Percentiles rank a stretch among this genome's conserved stretches.
phyloP scores from a whole-genome alignment of 257 asterid genomes.

The Capsicum pubescens region DNA sequence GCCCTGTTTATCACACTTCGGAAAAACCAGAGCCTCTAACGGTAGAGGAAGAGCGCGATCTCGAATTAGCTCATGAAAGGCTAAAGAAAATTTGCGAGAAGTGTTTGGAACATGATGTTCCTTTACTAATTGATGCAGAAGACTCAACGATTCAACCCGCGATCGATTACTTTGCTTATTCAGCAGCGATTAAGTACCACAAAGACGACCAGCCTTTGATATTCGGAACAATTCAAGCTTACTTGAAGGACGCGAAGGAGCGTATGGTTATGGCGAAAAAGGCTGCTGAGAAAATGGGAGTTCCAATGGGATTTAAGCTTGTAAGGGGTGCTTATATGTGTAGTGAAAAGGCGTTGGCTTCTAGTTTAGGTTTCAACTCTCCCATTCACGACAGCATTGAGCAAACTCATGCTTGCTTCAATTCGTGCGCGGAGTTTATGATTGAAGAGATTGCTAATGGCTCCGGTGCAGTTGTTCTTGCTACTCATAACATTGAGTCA shows the following conservation, averaged over 20 bases:
- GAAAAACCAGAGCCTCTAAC: constrained; percentile 55
- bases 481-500: constrained; percentile 85
- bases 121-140: constrained; percentile 86
- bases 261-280: constrained; percentile 56
- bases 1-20: constrained; percentile 77
- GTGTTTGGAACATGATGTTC: constrained; percentile 48
- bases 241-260: constrained; percentile 66
- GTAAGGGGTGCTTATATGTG: constrained; percentile 90
- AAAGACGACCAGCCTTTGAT: constrained; percentile 57
- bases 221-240: constrained; percentile 80
- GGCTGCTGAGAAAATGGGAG: constrained; percentile 60
- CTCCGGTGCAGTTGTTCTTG: constrained; percentile 74
- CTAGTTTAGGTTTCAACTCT: constrained; percentile 46
- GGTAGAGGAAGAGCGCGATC: constrained; percentile 61
- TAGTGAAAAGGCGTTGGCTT: constrained; percentile 54
- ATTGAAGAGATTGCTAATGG: constrained; percentile 62
- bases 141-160: constrained; percentile 77
- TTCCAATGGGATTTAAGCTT: constrained; percentile 73
- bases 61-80: constrained; percentile 52
- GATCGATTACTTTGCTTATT: constrained; percentile 76
- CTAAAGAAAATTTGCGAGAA: constrained; percentile 49
- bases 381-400: constrained; percentile 64
- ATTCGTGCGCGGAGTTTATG: constrained; percentile 64
- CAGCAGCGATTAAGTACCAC: constrained; percentile 53
- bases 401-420: constrained; percentile 62